Conservation (phyloP, 176 grass and related monocot species). For the maize (Zea mays) region Zm-B73-REFERENCE-NAM-5.0 NC_050097.1:19288501-19289000, state of each 20-base stretch:
- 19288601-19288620: conserved; percentile 71
- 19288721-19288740: conserved; percentile 57
- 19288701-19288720: conserved; percentile 35
- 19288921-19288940: background rate
- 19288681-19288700: conserved; percentile 60
- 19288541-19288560: background rate
- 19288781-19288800: too few relatives aligned
- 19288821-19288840: background rate
- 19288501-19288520: too few relatives aligned
- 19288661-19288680: conserved; percentile 56
- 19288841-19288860: background rate
- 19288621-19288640: conserved; percentile 70
- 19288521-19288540: too few relatives aligned
- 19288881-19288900: conserved; percentile 2
- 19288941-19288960: background rate
- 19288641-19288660: conserved; percentile 76
- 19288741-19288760: too few relatives aligned
- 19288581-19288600: background rate
- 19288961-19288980: background rate
- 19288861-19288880: background rate
- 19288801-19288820: background rate
- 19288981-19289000: background rate
- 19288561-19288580: background rate
- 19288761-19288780: too few relatives aligned
- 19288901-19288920: background rate